Evolutionary conservation across 306 rosid genomes (phyloP), one percentile per base, ranked within the genome.

Genomic region (Purshia tridentata): DNA sequence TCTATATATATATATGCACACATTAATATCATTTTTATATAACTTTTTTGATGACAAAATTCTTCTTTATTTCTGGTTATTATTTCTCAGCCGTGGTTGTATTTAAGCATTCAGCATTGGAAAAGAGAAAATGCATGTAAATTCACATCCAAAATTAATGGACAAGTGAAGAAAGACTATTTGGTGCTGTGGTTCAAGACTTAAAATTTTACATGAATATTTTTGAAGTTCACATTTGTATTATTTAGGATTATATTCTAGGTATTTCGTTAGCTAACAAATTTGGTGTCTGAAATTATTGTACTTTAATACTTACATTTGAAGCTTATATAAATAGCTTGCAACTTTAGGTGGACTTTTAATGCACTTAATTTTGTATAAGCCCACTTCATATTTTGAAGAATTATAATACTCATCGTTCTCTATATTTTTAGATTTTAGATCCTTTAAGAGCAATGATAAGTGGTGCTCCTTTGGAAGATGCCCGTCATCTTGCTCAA

Each of bases 401-500:
- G 48, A 23, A 40, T 64, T 61, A 39, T 54, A 8, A 15, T 57
- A 29, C 50, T 42, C 16, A n/a, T 12, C 80, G 39, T 69, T 79
- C 79, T 77, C 42, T 67, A 8, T 41, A 18, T 44, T 77, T 84
- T 48, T 81, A 94, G 99, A 81, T 94, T 81, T 87, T 94, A 78
- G 99, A 94, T 83, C 99, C 99, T 63, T 81, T 94, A 80, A 90
- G 96, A 81, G 96, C 97, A 81, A 94, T 94, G 97, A 72, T 88
- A 48, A 76, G 42, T 20, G 89, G 99, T 72, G 77, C 89, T 67
- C 99, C 99, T 77, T 78, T 94, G 82, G 99, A 91, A 92, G 99
- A 94, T 87, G 97, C 99, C 72, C 98, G 99, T 61, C 96, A 94
- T 84, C 97, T 94, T 76, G 99, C 88, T 73, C 98, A 94, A 67